These are phyloP conservation scores for Magnaporthales sp. DNA, from an alignment of 2,329 filamentous ascomycete genomes.

Conservation along the genomic window DNA sequence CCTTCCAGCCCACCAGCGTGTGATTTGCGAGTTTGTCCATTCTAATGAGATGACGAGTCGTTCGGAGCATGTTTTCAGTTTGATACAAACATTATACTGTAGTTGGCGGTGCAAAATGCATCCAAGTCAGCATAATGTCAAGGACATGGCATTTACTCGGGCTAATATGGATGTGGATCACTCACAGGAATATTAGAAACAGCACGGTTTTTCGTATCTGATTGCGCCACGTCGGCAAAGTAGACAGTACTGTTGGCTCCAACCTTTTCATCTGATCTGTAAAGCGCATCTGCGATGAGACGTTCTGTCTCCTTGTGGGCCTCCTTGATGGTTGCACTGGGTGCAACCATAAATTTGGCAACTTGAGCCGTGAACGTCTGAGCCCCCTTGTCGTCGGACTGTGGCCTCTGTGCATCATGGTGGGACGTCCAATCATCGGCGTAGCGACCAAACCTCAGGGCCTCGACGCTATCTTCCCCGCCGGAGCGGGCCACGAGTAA, in stretches of 20 bases:
- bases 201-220: not conserved
- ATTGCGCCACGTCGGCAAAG: not conserved
- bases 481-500: slow-evolving; percentile 3
- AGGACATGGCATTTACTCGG: not conserved
- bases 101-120: not conserved
- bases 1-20: not conserved
- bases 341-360: not conserved
- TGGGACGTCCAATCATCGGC: not conserved
- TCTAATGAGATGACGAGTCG: not conserved
- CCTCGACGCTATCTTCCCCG: slow-evolving; percentile 4
- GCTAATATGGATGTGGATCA: not conserved
- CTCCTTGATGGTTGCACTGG: not conserved
- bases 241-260: slow-evolving; percentile 1
- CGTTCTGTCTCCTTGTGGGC: not conserved
- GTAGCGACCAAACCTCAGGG: not conserved
- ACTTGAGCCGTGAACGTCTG: not conserved
- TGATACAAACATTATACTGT: slow-evolving; percentile 2
- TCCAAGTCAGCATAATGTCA: not conserved
- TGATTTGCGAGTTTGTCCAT: slow-evolving; percentile 1
- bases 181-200: not conserved
- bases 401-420: not conserved
- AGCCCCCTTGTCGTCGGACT: not conserved
- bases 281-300: not conserved
- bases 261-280: not conserved
- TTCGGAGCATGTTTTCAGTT: not conserved